Conservation (phyloP, 208 protist genomes). For the Leishmania amazonensis region DNA sequence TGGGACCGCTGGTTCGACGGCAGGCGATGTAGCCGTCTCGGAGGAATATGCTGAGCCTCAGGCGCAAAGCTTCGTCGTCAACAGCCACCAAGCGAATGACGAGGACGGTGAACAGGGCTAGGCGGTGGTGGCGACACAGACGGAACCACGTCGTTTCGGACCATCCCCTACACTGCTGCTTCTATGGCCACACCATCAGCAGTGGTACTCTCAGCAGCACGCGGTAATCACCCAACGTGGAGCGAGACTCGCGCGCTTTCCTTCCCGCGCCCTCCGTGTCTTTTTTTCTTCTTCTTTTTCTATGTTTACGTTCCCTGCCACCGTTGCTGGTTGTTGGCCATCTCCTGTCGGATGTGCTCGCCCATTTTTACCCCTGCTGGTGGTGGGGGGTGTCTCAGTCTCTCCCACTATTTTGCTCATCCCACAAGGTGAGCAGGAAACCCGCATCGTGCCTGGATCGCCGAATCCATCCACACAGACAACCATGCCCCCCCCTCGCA, state of each 20-base stretch:
- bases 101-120: constrained; percentile 3
- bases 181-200: neutral
- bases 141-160: neutral
- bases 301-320: too few relatives aligned
- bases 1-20: neutral
- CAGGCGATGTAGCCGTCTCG: neutral
- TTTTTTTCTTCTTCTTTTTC: neutral
- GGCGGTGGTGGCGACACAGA: neutral
- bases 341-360: too few relatives aligned
- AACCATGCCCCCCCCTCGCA: too few relatives aligned
- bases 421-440: neutral
- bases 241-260: neutral
- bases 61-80: neutral
- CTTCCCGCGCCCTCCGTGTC: too few relatives aligned
- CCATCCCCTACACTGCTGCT: neutral
- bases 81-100: neutral
- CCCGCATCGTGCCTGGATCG: neutral
- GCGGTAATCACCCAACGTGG: neutral
- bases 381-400: neutral
- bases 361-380: too few relatives aligned
- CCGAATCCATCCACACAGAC: too few relatives aligned
- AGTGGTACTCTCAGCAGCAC: neutral
- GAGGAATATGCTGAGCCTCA: neutral
- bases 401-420: neutral
- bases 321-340: too few relatives aligned